Evolutionary conservation across 2,329 filamentous ascomycete genomes (phyloP).

Genomic region (Onygenales sp.): DNA sequence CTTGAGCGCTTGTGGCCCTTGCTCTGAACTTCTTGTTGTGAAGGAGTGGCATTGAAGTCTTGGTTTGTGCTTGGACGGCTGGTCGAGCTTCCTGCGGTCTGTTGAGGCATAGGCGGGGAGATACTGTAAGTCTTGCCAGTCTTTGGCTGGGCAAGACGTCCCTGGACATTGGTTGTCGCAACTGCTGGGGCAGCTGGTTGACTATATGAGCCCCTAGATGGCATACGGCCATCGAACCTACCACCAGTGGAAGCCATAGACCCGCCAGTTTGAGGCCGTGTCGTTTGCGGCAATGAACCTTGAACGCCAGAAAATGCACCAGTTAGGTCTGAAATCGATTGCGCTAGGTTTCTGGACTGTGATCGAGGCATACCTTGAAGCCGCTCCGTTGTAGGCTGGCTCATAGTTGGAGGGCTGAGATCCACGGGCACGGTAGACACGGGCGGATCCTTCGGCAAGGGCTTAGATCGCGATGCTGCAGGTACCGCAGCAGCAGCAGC

Average conservation of each 20-base stretch:
- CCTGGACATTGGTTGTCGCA: slow-evolving; percentile 79
- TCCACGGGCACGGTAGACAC: slow-evolving; percentile 31
- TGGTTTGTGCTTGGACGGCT: slow-evolving; percentile 52
- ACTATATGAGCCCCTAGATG: slow-evolving; percentile 72
- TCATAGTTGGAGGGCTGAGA: slow-evolving; percentile 1
- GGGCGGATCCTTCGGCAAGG: slow-evolving; percentile 50
- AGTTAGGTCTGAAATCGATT: slow-evolving; percentile 50
- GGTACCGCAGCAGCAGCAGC: slow-evolving; percentile 9
- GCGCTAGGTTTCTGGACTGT: slow-evolving; percentile 41
- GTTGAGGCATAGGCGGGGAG: slow-evolving; percentile 54
- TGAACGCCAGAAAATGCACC: slow-evolving; percentile 39
- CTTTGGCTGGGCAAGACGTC: slow-evolving; percentile 75
- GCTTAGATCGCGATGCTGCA: slow-evolving; percentile 34
- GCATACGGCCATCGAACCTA: slow-evolving; percentile 45
- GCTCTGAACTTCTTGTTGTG: slow-evolving; percentile 33
- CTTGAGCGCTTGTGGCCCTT: slow-evolving; percentile 57
- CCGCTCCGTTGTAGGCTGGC: slow-evolving; percentile 12
- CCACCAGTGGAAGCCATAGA: slow-evolving; percentile 60
- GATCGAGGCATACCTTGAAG: slow-evolving; percentile 28
- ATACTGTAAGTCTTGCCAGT: slow-evolving; percentile 60
- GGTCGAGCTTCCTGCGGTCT: slow-evolving; percentile 45
- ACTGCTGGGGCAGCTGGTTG: slow-evolving; percentile 81
- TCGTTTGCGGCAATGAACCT: slow-evolving; percentile 33
- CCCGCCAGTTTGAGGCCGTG: slow-evolving; percentile 70
- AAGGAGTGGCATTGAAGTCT: slow-evolving; percentile 46